A percentile compares a stretch with the other conserved stretches of the same genome.
phyloP scores from a whole-genome alignment of 352 stramenopile species.

The Phytophthora ohioensis region DNA sequence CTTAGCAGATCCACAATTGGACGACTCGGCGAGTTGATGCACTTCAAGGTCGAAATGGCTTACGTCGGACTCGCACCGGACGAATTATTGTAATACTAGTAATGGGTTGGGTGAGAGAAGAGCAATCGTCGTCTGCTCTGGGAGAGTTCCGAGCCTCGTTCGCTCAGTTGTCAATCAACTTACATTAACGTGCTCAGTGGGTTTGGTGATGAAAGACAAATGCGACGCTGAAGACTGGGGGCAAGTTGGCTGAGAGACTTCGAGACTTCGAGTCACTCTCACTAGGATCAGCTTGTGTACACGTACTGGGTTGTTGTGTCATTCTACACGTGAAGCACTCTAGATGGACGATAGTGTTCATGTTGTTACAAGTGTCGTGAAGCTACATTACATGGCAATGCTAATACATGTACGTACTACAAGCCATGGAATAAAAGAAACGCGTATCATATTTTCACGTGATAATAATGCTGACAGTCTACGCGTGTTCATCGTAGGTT shows the following conservation, averaged over 20 bases:
- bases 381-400: no score
- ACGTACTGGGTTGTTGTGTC: no score
- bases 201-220: not conserved
- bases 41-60: constrained; percentile 1
- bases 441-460: constrained; percentile 6
- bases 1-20: constrained; percentile 9
- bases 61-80: not conserved
- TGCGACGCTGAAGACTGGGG: not conserved
- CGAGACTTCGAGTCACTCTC: no score
- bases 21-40: constrained; percentile 16
- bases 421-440: not conserved
- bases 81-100: no score
- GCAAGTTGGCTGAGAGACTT: no score
- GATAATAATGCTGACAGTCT: constrained; percentile 1
- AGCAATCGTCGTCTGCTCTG: not conserved
- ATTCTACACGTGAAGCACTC: no score
- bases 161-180: not conserved
- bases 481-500: constrained; percentile 5
- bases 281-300: no score
- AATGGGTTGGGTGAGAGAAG: not conserved
- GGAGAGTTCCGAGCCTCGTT: not conserved
- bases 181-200: not conserved
- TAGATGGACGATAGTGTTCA: no score
- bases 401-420: no score
- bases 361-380: no score